Base-by-base conservation (phyloP, 768 basidiomycete species). In the Crepidotus variabilis region DNA sequence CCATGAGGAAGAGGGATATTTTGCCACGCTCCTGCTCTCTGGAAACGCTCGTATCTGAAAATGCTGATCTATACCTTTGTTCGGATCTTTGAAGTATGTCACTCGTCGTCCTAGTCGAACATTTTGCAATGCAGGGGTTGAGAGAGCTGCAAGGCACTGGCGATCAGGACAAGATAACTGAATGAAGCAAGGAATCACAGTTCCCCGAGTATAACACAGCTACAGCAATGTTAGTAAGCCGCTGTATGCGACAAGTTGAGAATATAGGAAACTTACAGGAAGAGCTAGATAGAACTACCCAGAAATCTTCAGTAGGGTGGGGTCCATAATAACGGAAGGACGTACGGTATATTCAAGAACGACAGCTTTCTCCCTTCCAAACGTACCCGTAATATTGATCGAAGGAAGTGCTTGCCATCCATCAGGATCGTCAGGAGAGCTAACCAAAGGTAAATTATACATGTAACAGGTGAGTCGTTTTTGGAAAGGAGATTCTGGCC, bases 241-340 rank as follows among this genome's bases (percentile, higher is more conserved):
- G 22, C 13, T 51, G 21, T 35, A 16, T 11, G 1, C 2, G n/a
- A 9, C 16, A 18, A 6, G 22, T 7, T 46, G 11, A 28, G 24
- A 39, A 39, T 2, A 8, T 20, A n/a, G 2, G 32, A 45, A 21
- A 51, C 59, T 18, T 47, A 69, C 68, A 7, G 69, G 69, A 6
- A 55, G 59, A 2, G 67, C 67, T 16, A 68, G 52, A n/a, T 60
- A 67, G 20, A 70, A 57, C 66, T 68, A 28, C 28, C 28, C 28
- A 28, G 50, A 24, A 14, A 2, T 11, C 5, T 43, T 14, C 2
- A 43, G 2, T 16, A 2, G 11, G 18, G 39, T 20, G 24, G 14
- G 67, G 66, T 51, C 71, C 69, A n/a, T 65, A 64, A 63, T 68
- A 71, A 5, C 51, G 60, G 46, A 51, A 45, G 34, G 34, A 59